Conservation (phyloP, 768 basidiomycete species). For the Pleurotus pulmonarius region DNA sequence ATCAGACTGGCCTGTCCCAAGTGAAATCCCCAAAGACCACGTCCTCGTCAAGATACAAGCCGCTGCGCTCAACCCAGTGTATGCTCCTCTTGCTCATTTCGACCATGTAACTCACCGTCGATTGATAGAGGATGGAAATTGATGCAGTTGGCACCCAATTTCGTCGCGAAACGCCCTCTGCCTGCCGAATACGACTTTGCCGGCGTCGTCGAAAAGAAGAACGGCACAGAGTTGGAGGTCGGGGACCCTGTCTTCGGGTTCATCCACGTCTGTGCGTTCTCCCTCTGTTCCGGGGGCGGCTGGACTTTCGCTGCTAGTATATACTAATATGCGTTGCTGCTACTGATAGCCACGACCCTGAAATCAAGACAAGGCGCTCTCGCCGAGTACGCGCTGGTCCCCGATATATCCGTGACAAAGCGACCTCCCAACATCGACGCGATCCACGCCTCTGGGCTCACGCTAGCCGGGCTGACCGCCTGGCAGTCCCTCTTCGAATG, state of each 20-base stretch:
- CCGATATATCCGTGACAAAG: constrained; percentile 31
- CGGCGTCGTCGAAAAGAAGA: constrained; percentile 56
- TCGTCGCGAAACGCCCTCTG: constrained; percentile 43
- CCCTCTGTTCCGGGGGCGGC: not conserved
- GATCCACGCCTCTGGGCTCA: constrained; percentile 57
- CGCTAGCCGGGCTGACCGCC: constrained; percentile 57
- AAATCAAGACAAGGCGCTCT: constrained; percentile 51
- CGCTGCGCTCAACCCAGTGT: constrained; percentile 70
- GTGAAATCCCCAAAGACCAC: constrained; percentile 30
- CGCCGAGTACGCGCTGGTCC: constrained; percentile 51
- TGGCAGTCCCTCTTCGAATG: constrained; percentile 48
- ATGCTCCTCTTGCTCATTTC: constrained; percentile 15
- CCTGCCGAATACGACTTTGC: constrained; percentile 61
- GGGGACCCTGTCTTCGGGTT: constrained; percentile 69
- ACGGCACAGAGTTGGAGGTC: constrained; percentile 43
- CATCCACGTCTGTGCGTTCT: constrained; percentile 31
- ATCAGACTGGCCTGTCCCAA: constrained; percentile 15
- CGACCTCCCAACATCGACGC: constrained; percentile 50
- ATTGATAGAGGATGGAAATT: constrained; percentile 55
- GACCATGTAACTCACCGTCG: not conserved
- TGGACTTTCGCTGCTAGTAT: not conserved
- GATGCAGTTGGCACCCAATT: constrained; percentile 44
- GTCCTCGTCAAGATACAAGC: constrained; percentile 51
- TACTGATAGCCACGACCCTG: constrained; percentile 22
- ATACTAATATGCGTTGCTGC: constrained; percentile 1